Base-by-base conservation (phyloP, 2,329 filamentous ascomycete genomes). In the Aureobasidium musti region DNA sequence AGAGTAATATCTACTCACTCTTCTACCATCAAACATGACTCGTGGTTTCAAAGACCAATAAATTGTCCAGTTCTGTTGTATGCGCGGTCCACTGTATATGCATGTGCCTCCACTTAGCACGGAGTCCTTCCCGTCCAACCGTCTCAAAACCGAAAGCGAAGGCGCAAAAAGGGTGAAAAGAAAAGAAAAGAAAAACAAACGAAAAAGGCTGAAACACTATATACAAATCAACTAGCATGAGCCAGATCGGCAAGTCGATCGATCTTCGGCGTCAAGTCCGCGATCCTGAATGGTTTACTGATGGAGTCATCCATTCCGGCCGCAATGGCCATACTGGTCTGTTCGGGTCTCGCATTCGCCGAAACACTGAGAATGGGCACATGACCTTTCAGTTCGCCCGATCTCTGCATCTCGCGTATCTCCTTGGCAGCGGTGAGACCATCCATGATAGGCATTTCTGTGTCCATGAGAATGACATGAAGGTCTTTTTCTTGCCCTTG, bases 321-420 rank as follows among this genome's bases (percentile, higher is more conserved):
- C 65, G 84, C 82, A 73, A 90, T 85, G 64, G 91, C 90, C 70
- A 84, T 87, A 70, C 85, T 83, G 67, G 91, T 88, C 77, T 93
- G 90, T 79, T 91, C 89, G 4, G 85, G 83, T 73, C 91, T 82
- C 39, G 89, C 90, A 76, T 93, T 93, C 1, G 91, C 91, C 37
- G 90, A 92, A n/a, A 91, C 89, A 21, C 88, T 89, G 71, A 92
- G 90, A 70, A 91, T 90, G 3, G 89, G 89, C 17, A 91, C 85
- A 72, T 91, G 89, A 59, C 81, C 79, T 23, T 82, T 80, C 54
- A 91, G 83, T 33, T 82, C 84, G 21, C 86, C 86, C 61, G 85
- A 81, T 53, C 78, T 78, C 74, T 93, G 89, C 21, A 90, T 79
- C 67, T 88, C 83, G 19, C 91, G 83, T 63, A 94, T 92, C 68